Conservation (phyloP, 2,329 filamentous ascomycete species). For the Chlorencoelia australis region DNA sequence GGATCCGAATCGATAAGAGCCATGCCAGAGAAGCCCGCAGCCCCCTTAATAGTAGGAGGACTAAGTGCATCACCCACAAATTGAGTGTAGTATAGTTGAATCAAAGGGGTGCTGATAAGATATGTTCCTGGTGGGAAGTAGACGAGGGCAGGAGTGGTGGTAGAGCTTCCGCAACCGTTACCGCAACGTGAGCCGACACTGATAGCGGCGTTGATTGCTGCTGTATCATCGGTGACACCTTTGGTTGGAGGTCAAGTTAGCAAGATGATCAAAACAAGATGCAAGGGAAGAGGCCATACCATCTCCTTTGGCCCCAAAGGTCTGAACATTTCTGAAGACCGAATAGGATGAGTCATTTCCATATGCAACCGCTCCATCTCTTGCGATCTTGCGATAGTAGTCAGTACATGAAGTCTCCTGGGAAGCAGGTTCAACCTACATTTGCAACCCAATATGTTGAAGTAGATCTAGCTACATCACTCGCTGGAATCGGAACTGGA, state of each 20-base stretch:
- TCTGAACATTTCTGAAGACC: conserved; percentile 67
- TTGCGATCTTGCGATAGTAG: conserved; percentile 14
- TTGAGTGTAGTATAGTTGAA: conserved; percentile 89
- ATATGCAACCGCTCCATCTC: conserved; percentile 26
- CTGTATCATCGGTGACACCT: conserved; percentile 68
- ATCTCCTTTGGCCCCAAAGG: conserved; percentile 63
- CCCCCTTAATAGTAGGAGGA: conserved; percentile 66
- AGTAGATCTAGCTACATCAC: conserved; percentile 7
- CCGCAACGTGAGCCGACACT: conserved; percentile 71
- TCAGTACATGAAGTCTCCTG: background rate
- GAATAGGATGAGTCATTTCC: conserved; percentile 50
- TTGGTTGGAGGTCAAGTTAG: conserved; percentile 43
- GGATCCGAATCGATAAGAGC: conserved; percentile 84
- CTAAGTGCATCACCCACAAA: conserved; percentile 71
- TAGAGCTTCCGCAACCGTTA: conserved; percentile 70
- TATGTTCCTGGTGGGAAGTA: conserved; percentile 83
- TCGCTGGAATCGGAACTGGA: conserved; percentile 7
- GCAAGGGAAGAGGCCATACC: conserved; percentile 35
- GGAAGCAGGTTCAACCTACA: background rate
- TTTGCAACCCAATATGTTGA: conserved; percentile 25
- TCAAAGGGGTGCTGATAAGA: conserved; percentile 65
- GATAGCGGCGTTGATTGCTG: conserved; percentile 78
- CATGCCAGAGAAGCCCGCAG: conserved; percentile 67
- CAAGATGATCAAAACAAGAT: background rate
- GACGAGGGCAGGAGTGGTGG: conserved; percentile 72